phyloP scores from a whole-genome alignment of 23 red algal species.

The Gracilaria caudata region DNA sequence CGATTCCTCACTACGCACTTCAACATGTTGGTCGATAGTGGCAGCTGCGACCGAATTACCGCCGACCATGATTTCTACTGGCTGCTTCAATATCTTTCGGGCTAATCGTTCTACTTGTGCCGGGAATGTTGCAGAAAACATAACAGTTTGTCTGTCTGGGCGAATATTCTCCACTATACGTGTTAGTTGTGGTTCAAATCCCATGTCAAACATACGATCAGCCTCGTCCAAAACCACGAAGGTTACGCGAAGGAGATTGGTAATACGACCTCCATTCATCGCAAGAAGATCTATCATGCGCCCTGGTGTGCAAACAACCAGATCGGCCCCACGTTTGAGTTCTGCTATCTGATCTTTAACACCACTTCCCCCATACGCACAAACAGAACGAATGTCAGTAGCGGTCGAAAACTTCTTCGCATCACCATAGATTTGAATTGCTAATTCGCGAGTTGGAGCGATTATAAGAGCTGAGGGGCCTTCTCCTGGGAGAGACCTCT shows the following conservation, averaged over 20 bases:
- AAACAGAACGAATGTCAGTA: constrained; percentile 59
- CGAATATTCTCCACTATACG: constrained; percentile 88
- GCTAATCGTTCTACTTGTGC: constrained; percentile 76
- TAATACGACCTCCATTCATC: constrained; percentile 87
- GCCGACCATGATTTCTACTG: constrained; percentile 83
- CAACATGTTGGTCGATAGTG: constrained; percentile 90
- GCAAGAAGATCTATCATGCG: constrained; percentile 96
- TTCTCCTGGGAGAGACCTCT: constrained; percentile 63
- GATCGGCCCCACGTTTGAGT: constrained; percentile 83
- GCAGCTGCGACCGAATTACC: constrained; percentile 82
- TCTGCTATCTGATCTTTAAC: constrained; percentile 88
- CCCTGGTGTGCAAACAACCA: constrained; percentile 92
- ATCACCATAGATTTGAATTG: constrained; percentile 94
- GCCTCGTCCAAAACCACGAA: constrained; percentile 94
- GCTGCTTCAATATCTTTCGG: constrained; percentile 64
- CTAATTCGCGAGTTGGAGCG: constrained; percentile 96
- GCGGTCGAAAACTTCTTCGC: constrained; percentile 63
- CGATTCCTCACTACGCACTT: constrained; percentile 84
- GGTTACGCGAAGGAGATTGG: constrained; percentile 86
- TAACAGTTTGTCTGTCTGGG: constrained; percentile 91
- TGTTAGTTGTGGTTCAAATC: constrained; percentile 96
- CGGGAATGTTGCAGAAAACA: constrained; percentile 99
- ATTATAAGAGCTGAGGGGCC: constrained; percentile 91
- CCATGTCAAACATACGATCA: constrained; percentile 99
- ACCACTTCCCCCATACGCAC: constrained; percentile 94